Conservation (phyloP, 768 basidiomycete genomes). For the Tricholoma saponaceum region DNA sequence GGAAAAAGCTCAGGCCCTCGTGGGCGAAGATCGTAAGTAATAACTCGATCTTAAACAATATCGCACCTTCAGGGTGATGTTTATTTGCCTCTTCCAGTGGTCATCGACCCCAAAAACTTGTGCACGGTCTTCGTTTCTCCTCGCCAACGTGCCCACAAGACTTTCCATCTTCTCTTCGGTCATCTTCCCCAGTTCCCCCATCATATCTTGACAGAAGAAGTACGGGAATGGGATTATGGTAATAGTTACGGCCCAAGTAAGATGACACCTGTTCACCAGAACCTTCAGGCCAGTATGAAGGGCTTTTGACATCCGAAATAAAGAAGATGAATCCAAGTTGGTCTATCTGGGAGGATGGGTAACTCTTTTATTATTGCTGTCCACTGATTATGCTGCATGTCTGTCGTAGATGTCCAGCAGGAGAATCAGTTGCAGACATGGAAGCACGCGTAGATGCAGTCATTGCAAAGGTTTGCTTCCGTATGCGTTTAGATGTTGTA, state of each 20-base stretch:
- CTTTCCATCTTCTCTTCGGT: constrained; percentile 77
- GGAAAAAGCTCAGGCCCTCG: constrained; percentile 57
- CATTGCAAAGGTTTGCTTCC: constrained; percentile 55
- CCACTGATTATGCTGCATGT: constrained; percentile 8
- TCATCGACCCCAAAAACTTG: constrained; percentile 78
- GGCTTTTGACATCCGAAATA: constrained; percentile 77
- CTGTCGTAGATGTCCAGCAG: constrained; percentile 69
- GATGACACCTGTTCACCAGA: not conserved
- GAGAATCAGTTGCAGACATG: constrained; percentile 84
- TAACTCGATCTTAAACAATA: not conserved
- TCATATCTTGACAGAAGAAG: constrained; percentile 61
- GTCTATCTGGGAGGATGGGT: constrained; percentile 89
- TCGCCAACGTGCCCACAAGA: constrained; percentile 79
- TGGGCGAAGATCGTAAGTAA: constrained; percentile 73
- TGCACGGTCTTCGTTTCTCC: constrained; percentile 80
- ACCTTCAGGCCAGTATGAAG: constrained; percentile 74
- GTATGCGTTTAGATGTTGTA: not conserved
- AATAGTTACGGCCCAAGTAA: not conserved
- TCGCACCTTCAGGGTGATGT: not conserved
- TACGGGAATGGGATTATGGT: constrained; percentile 86
- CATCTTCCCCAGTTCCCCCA: constrained; percentile 37
- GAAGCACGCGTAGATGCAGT: constrained; percentile 70
- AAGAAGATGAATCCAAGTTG: constrained; percentile 54
- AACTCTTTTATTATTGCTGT: constrained; percentile 13
- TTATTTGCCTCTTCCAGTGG: constrained; percentile 34